Conservation (phyloP, 108 stramenopile species). For the Nannochloropsis gaditana region DNA sequence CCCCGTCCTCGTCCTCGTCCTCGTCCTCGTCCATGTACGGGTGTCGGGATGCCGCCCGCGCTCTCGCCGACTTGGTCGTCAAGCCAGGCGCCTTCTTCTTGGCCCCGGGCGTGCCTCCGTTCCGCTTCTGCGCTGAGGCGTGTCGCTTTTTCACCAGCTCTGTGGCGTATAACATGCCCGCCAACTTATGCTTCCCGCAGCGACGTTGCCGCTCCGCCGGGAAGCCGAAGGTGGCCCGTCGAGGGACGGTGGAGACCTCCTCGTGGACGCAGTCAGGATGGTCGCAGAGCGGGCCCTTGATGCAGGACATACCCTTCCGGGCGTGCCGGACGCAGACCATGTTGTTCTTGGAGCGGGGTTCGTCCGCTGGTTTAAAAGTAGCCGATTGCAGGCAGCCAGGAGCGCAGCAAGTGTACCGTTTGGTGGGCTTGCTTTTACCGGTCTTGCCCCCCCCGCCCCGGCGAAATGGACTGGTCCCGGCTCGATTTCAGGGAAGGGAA, state of each 20-base stretch:
- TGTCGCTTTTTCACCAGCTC: neutral
- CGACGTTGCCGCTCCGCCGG: neutral
- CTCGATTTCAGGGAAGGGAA: conserved; percentile 7
- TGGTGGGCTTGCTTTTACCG: conserved; percentile 12
- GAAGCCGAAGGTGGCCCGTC: neutral
- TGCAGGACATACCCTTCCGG: neutral
- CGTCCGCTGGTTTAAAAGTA: neutral
- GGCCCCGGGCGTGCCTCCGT: neutral
- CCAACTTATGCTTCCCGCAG: conserved; percentile 2
- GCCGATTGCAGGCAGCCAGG: neutral
- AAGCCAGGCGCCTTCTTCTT: neutral
- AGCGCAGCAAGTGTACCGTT: neutral
- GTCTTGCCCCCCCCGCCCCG: neutral
- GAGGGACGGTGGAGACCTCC: conserved; percentile 15
- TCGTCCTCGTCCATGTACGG: neutral
- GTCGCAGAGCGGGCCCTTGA: neutral
- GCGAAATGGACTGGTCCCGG: neutral
- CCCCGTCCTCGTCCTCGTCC: neutral
- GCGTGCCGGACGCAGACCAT: conserved; percentile 5
- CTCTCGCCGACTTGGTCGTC: conserved; percentile 4
- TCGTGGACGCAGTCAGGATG: conserved; percentile 17
- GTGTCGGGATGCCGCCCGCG: neutral
- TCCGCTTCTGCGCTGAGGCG: neutral
- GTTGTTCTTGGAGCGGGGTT: neutral
- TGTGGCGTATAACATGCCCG: neutral